Evolutionary conservation across 805 yeast genomes (phyloP).

Genomic region (Metschnikowia bowlesiae): DNA sequence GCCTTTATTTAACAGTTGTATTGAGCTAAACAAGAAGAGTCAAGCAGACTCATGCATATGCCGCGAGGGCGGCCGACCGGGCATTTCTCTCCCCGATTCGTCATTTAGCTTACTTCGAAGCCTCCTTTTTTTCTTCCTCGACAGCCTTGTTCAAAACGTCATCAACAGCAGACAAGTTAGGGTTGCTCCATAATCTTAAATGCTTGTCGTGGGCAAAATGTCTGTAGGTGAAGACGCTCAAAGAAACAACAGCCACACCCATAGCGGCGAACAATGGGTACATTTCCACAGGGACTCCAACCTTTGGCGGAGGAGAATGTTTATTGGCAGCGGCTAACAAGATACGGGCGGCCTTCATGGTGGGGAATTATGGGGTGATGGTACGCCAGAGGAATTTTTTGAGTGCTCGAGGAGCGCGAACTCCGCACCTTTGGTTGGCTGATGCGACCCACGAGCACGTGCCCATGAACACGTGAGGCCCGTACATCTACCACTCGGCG

Average conservation of each 20-base stretch:
- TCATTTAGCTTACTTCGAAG: constrained; percentile 8
- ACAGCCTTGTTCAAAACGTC: constrained; percentile 37
- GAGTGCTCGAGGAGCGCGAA: constrained; percentile 11
- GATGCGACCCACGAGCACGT: not conserved
- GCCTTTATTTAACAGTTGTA: not conserved
- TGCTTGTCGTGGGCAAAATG: constrained; percentile 43
- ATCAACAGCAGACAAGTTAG: constrained; percentile 41
- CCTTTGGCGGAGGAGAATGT: constrained; percentile 15
- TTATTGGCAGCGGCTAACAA: constrained; percentile 40
- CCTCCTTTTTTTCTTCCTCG: constrained; percentile 19
- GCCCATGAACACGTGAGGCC: not conserved
- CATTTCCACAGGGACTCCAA: constrained; percentile 40
- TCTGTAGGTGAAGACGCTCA: constrained; percentile 42
- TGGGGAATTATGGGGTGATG: not conserved
- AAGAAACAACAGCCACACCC: constrained; percentile 38
- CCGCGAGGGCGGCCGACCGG: not conserved
- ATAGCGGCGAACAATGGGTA: constrained; percentile 45
- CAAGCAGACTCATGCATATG: constrained; percentile 1
- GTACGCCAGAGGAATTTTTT: not conserved
- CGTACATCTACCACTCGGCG: constrained; percentile 24
- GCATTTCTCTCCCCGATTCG: not conserved
- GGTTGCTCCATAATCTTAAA: constrained; percentile 45
- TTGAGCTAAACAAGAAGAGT: constrained; percentile 3
- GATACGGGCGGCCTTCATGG: constrained; percentile 38
- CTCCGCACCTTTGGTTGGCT: constrained; percentile 17